Conservation (phyloP, 192 early-diverging fungal genomes). For the Phlyctochytrium bullatum region DNA sequence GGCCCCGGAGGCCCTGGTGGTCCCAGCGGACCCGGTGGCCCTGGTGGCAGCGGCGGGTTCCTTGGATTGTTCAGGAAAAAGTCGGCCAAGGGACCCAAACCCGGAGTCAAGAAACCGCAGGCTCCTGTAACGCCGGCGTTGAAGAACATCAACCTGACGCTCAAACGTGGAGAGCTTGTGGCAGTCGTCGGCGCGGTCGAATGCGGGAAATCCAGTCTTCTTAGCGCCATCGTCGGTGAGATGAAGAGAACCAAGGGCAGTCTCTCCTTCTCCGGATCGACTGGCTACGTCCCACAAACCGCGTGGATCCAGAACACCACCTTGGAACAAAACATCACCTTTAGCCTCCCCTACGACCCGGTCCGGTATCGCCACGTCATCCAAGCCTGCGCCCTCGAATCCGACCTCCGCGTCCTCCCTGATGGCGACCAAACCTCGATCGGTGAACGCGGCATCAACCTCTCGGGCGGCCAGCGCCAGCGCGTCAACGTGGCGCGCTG, state of each 20-base stretch:
- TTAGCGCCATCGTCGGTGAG: constrained; percentile 73
- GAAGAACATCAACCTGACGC: constrained; percentile 33
- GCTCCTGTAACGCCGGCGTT: constrained; percentile 14
- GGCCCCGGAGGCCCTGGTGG: background rate
- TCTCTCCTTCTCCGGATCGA: constrained; percentile 51
- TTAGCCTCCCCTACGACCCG: constrained; percentile 25
- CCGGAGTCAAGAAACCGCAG: background rate
- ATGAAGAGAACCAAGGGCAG: constrained; percentile 49
- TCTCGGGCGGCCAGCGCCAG: constrained; percentile 71
- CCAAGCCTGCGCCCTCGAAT: constrained; percentile 32
- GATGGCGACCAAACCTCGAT: constrained; percentile 42
- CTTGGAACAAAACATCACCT: constrained; percentile 55
- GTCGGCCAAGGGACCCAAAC: background rate
- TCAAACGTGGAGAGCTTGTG: constrained; percentile 55
- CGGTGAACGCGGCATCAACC: constrained; percentile 47
- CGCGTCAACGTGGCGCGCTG: constrained; percentile 64
- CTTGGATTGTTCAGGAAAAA: too few relatives aligned
- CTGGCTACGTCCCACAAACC: constrained; percentile 70
- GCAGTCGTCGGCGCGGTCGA: constrained; percentile 74
- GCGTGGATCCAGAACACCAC: constrained; percentile 81
- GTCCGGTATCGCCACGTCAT: constrained; percentile 28
- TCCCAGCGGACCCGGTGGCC: background rate
- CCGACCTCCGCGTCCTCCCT: constrained; percentile 33
- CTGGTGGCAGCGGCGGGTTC: background rate
- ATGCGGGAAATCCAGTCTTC: constrained; percentile 71